Conservation (phyloP, 371 early-diverging fungal genomes). For the Ordospora pajunii region DNA sequence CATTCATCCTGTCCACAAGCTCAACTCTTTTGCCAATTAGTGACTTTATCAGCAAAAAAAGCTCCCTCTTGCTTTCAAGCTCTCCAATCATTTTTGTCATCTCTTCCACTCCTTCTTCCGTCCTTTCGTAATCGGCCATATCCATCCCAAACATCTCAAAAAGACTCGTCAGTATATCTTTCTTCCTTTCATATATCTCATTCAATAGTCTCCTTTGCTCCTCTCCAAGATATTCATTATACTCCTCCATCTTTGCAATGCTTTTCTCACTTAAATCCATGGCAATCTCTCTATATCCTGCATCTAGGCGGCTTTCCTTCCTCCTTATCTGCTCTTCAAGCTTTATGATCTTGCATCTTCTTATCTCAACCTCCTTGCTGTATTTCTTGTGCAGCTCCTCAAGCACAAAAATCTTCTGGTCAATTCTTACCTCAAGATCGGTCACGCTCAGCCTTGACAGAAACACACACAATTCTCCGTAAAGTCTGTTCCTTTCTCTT, state of each 20-base stretch:
- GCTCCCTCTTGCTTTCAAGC: slow-evolving; percentile 21
- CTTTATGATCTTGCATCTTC: slow-evolving; percentile 13
- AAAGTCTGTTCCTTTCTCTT: slow-evolving; percentile 15
- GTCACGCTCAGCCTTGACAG: neutral
- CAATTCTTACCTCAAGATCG: neutral
- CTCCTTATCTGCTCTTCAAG: slow-evolving; percentile 8
- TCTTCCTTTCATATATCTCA: slow-evolving; percentile 28
- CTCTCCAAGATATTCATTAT: slow-evolving; percentile 17
- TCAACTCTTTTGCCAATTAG: slow-evolving; percentile 45
- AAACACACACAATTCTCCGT: slow-evolving; percentile 29
- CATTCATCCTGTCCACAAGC: slow-evolving; percentile 65
- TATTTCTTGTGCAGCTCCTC: slow-evolving; percentile 18
- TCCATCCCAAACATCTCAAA: slow-evolving; percentile 1
- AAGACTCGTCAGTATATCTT: neutral
- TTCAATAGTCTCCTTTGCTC: slow-evolving; percentile 32
- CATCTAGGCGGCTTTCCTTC: neutral
- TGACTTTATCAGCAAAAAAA: slow-evolving; percentile 23
- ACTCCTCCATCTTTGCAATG: slow-evolving; percentile 1
- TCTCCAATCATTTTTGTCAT: slow-evolving; percentile 29
- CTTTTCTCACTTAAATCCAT: slow-evolving; percentile 1
- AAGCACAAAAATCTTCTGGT: slow-evolving; percentile 28
- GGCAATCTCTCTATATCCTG: neutral
- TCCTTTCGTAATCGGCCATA: slow-evolving; percentile 17
- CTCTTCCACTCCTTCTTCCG: slow-evolving; percentile 22
- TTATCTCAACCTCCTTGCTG: slow-evolving; percentile 12